phyloP scores from a whole-genome alignment of 257 asterid genomes.

The Solanum gracilifrons region DNA sequence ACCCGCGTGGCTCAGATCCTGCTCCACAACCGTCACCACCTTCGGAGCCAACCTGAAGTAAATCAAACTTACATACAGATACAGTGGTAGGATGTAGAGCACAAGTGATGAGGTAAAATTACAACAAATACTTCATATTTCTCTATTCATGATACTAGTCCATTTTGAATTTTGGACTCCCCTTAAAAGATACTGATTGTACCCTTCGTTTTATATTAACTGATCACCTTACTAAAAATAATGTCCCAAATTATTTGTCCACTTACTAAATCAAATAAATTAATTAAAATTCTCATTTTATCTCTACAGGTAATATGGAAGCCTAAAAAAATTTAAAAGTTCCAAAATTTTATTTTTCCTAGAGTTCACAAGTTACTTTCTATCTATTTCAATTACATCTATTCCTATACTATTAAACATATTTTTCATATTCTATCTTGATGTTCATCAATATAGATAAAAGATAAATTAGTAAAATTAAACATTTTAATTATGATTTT shows the following conservation, averaged over 20 bases:
- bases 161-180: background rate
- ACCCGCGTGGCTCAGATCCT: constrained; percentile 93
- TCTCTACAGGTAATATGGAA: background rate
- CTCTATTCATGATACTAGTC: no score
- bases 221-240: background rate
- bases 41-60: constrained; percentile 70
- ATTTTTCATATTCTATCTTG: background rate
- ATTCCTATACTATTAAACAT: background rate
- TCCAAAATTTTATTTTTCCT: background rate
- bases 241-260: background rate
- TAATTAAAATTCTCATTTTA: no score
- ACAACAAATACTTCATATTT: no score
- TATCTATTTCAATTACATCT: background rate
- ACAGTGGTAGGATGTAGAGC: no score
- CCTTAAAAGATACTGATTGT: background rate
- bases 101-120: no score
- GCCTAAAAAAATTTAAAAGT: background rate
- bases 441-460: background rate
- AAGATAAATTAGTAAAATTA: background rate
- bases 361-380: background rate
- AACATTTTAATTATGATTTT: no score
- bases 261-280: background rate
- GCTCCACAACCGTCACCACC: constrained; percentile 94
- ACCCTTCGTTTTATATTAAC: no score
- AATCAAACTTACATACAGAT: background rate